phyloP scores from a whole-genome alignment of 495 filamentous ascomycete genomes.

The Parathielavia appendiculata region DNA sequence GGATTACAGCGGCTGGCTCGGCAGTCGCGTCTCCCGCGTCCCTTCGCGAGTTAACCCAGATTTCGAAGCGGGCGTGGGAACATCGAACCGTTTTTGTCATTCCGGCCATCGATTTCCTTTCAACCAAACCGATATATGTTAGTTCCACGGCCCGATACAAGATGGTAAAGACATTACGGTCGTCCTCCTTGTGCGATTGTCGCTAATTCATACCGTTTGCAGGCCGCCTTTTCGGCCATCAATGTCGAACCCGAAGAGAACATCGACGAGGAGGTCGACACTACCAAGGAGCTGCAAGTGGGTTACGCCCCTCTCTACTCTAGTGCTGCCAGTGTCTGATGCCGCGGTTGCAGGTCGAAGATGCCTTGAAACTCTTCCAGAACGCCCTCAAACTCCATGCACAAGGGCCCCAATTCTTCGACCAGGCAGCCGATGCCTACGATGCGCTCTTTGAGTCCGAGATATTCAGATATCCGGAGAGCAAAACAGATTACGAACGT shows the following conservation, averaged over 20 bases:
- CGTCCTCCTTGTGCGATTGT: neutral
- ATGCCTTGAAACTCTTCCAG: slow-evolving; percentile 93
- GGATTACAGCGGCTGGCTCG: no score
- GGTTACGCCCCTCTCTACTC: neutral
- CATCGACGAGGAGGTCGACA: slow-evolving; percentile 85
- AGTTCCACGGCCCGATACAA: slow-evolving; percentile 1
- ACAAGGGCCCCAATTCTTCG: slow-evolving; percentile 69
- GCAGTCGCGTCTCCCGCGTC: slow-evolving; percentile 13
- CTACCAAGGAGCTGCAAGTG: slow-evolving; percentile 84
- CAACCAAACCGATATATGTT: slow-evolving; percentile 6
- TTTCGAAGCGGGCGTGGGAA: neutral
- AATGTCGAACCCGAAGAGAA: slow-evolving; percentile 92
- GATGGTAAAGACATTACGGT: slow-evolving; percentile 8
- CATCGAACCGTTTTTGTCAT: neutral
- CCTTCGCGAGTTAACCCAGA: neutral
- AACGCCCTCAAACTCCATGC: slow-evolving; percentile 86
- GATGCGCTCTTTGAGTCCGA: slow-evolving; percentile 80
- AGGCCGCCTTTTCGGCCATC: slow-evolving; percentile 70
- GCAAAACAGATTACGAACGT: slow-evolving; percentile 68
- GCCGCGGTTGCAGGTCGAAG: slow-evolving; percentile 64
- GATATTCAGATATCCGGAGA: slow-evolving; percentile 87
- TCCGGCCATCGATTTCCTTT: neutral
- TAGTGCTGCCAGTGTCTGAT: neutral
- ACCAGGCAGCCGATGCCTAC: slow-evolving; percentile 78
- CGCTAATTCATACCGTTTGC: neutral